Evolutionary conservation across 2,329 filamentous ascomycete genomes (phyloP).

Genomic region (Fusarium hainanense): DNA sequence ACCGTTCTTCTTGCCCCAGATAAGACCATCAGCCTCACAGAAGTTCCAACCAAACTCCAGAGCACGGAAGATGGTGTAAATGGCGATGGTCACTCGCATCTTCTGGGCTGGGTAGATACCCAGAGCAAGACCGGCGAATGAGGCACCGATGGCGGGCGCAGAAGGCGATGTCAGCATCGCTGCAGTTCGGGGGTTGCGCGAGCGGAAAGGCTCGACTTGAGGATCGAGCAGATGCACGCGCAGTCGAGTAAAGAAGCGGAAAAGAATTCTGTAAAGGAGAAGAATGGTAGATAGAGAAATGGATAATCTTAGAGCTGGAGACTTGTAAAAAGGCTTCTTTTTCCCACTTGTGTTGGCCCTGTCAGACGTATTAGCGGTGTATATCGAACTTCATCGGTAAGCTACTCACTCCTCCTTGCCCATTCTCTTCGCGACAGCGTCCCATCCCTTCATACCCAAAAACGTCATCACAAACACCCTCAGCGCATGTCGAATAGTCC

Average conservation of each 20-base stretch:
- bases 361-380: slow-evolving; percentile 6
- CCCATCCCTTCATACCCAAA: slow-evolving; percentile 71
- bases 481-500: slow-evolving; percentile 76
- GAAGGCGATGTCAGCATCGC: slow-evolving; percentile 82
- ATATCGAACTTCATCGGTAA: neutral
- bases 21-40: slow-evolving; percentile 77
- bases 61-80: slow-evolving; percentile 83
- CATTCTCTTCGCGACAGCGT: slow-evolving; percentile 61
- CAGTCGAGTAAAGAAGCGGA: slow-evolving; percentile 87
- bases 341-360: slow-evolving; percentile 49
- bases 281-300: slow-evolving; percentile 86
- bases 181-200: slow-evolving; percentile 82
- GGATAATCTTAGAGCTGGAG: slow-evolving; percentile 79
- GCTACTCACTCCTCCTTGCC: slow-evolving; percentile 59
- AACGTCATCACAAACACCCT: slow-evolving; percentile 75
- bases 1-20: slow-evolving; percentile 69
- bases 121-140: slow-evolving; percentile 84
- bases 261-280: slow-evolving; percentile 87
- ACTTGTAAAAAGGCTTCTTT: slow-evolving; percentile 69
- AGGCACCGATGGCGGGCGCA: slow-evolving; percentile 90
- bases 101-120: slow-evolving; percentile 75
- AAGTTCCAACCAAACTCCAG: slow-evolving; percentile 90
- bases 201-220: slow-evolving; percentile 82
- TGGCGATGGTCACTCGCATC: slow-evolving; percentile 81
- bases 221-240: slow-evolving; percentile 81